Evolutionary conservation across 768 basidiomycete species (phyloP), one percentile per base, ranked within the genome.

Genomic region (Sistotremastrum suecicum): DNA sequence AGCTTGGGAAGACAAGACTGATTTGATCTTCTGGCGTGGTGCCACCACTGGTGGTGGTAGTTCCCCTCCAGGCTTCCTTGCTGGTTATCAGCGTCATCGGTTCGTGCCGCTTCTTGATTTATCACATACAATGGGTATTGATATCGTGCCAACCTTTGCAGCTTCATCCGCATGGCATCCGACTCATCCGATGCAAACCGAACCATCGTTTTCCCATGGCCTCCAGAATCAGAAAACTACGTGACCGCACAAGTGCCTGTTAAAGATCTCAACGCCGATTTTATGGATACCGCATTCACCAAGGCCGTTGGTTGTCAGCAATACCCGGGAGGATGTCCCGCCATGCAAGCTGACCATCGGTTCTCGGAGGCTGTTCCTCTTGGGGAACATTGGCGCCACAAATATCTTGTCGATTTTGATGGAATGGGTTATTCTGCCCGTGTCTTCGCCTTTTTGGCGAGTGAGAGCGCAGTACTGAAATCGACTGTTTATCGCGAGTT

Each of bases 371-470:
- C 83, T 1, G 88, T 86, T 1, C 80, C 83, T 3, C 66, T 98
- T 1, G 87, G 87, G 5, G 72, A 78, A 46, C 83, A 90, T 56
- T 98, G 92, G 92, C 68, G 79, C 48, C 88, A 91, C 68, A 94
- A 95, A 66, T 89, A 92, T 56, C 69, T 94, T 34, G 63, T 92
- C 50, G 92, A 97, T 61, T 62, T 98, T 47, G 92, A 95, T 56
- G 92, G 94, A 10, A 92, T 91, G 85, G 82, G 86, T 12, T 98
- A 97, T 61, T 89, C 83, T 30, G 92, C 82, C 3, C 72, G 89
- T 8, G 91, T 95, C 60, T 78, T 89, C 72, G 72, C 80, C 1
- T 78, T 88, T 57, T 62, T 90, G 54, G 82, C 80, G 38, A 90
- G 83, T 44, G 89, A 94, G 59, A 88, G 87, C 50, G 86, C 80